Base-by-base conservation (phyloP, 2,329 filamentous ascomycete genomes). In the Chaetomiaceae sp. region DNA sequence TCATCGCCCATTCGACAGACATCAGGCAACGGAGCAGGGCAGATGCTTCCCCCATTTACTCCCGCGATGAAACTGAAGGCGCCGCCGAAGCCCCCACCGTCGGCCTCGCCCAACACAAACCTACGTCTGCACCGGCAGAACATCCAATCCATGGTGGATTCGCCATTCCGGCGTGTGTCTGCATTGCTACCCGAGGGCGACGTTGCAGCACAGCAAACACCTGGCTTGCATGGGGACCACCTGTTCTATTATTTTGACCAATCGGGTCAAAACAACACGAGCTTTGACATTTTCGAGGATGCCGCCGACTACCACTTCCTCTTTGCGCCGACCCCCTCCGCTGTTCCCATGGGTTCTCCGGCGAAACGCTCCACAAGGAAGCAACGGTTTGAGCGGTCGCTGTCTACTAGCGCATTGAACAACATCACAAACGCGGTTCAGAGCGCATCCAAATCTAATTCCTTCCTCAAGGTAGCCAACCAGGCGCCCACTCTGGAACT, bases 51-150 rank as follows among this genome's bases (percentile, higher is more conserved):
- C 21, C 91, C 91, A 3, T 74, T 95, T 40, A 96, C 92, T 0
- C 92, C 91, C 4, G 81, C 87, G 18, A 81, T 91, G 62, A 90
- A 94, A 69, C 86, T 95, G 67, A 90, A 87, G 73, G 74, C 78
- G 20, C 78, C 80, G 1, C 70, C 73, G 7, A 74, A 72, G 59
- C 72, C 75, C 11, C 80, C 80, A 23, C 88, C 88, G 49, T 96
- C 92, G 0, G 86, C 89, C 16, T 97, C 92, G 13, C 92, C 94
- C 2, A 95, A 94, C 66, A 96, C 92, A 9, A 96, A 95, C 65
- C 78, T 97, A 18, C 85, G 86, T 53, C 84, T 94, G 60, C 94
- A 97, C 66, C 87, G 92, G 50, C 85, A 92, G 64, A 86, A 84
- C 60, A 89, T 97, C 48, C 82, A 82, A 61, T 77, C 88, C 60